Base-by-base conservation (phyloP, 768 basidiomycete genomes). In the Trametes cinnabarina region DNA sequence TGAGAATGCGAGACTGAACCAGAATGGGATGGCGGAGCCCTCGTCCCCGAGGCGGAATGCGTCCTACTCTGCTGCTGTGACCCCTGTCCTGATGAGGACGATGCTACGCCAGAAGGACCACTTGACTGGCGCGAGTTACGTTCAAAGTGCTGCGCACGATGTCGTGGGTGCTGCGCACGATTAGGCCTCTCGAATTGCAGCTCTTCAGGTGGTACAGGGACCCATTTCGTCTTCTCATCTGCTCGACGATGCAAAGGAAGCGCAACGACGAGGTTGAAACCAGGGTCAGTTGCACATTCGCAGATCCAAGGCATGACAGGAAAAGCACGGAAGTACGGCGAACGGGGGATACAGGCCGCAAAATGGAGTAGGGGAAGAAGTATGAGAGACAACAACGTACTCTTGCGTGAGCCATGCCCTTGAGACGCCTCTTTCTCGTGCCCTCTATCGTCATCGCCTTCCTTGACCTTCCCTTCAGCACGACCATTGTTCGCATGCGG, bases 181-280 rank as follows among this genome's bases (percentile, higher is more conserved):
- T 60, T 84, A 81, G 11, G 78, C 76, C 15, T 82, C 76, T 60
- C 59, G 6, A 80, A 82, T 63, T 81, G 80, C 15, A 84, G 73
- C 63, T 85, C 84, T 51, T 76, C 72, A 0, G 81, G 72, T 2
- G 84, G 82, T 41, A 85, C 82, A n/a, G 77, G 75, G 0, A 80
- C 76, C 85, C 85, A 85, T 71, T 84, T 85, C 5, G 78, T 70
- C 71, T 83, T 84, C 69, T 82, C 82, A 62, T 73, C 80, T 79
- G 57, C 57, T 48, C 25, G 53, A 41, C 47, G 48, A 58, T 32
- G 54, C 44, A 43, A 30, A 25, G 20, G 25, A 44, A 23, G 40
- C 37, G 40, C 46, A 42, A 20, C 23, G 42, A 22, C n/a, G 14
- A 44, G 42, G 37, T 35, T 22, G 39, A 23, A 17, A 47, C 11